Evolutionary conservation across 192 early-diverging fungal genomes (phyloP).

Genomic region (Coemansia sp.): DNA sequence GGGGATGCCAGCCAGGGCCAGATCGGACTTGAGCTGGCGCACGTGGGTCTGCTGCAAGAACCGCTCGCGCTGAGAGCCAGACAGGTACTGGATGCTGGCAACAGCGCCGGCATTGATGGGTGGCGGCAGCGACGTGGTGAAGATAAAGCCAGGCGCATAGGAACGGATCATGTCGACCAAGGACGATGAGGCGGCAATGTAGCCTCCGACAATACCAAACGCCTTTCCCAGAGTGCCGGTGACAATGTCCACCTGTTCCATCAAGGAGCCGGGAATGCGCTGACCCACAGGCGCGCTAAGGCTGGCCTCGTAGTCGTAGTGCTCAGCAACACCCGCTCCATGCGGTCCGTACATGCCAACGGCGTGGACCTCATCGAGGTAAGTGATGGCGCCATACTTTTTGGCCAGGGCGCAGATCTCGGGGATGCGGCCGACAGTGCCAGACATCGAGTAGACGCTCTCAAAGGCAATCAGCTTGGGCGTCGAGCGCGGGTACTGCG

Average conservation of each 20-base stretch:
- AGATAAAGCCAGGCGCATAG: slow-evolving; percentile 99
- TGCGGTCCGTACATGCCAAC: slow-evolving; percentile 97
- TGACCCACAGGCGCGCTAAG: slow-evolving; percentile 41
- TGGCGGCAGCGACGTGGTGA: slow-evolving; percentile 98
- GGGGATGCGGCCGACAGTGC: slow-evolving; percentile 88
- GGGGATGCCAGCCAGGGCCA: slow-evolving; percentile 84
- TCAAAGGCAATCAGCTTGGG: slow-evolving; percentile 97
- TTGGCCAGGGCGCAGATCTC: slow-evolving; percentile 85
- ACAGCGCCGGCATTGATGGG: slow-evolving; percentile 86
- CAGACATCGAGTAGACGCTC: slow-evolving; percentile 97
- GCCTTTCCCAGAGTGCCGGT: slow-evolving; percentile 97
- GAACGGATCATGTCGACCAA: slow-evolving; percentile 94
- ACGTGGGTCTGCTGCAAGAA: slow-evolving; percentile 91
- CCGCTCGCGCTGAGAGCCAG: slow-evolving; percentile 81
- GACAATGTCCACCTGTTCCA: slow-evolving; percentile 92
- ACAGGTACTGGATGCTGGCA: slow-evolving; percentile 91
- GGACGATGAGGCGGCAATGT: slow-evolving; percentile 86
- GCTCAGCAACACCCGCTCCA: slow-evolving; percentile 93
- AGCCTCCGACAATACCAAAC: slow-evolving; percentile 95
- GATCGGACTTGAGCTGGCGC: slow-evolving; percentile 77
- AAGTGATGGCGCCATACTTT: slow-evolving; percentile 96
- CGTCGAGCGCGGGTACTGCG: slow-evolving; percentile 73
- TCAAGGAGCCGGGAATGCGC: slow-evolving; percentile 55
- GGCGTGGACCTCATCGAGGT: slow-evolving; percentile 97
- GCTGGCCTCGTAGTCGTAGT: slow-evolving; percentile 80